Percentiles rank a stretch among this genome's conserved stretches.
These are phyloP conservation scores for Schwanniomyces vanrijiae DNA, from an alignment of 805 yeast genomes.

Conservation along the genomic window DNA sequence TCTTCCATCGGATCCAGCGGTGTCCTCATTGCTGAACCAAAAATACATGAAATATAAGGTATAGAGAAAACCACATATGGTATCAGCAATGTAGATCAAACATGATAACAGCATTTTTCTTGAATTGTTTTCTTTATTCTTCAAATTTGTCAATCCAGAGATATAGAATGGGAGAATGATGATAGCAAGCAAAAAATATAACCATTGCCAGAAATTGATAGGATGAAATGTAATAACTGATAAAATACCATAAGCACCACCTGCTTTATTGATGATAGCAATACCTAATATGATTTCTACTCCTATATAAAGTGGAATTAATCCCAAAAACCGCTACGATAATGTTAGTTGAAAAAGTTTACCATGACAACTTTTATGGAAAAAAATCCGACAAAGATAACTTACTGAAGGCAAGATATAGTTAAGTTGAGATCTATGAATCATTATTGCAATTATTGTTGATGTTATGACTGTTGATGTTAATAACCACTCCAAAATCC, in stretches of 20 bases:
- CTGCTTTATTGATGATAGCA: constrained; percentile 81
- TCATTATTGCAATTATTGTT: not conserved
- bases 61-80: constrained; percentile 63
- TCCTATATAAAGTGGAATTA: constrained; percentile 80
- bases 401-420: constrained; percentile 5
- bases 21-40: constrained; percentile 66
- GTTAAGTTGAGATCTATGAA: not conserved
- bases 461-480: not conserved
- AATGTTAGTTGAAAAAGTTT: not conserved
- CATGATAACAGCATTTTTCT: constrained; percentile 64
- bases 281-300: constrained; percentile 78
- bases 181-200: constrained; percentile 67
- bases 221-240: constrained; percentile 91
- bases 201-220: constrained; percentile 77
- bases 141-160: constrained; percentile 49
- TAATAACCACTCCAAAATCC: not conserved
- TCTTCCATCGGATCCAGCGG: not conserved
- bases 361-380: not conserved
- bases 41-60: constrained; percentile 70
- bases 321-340: constrained; percentile 58
- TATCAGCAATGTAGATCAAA: constrained; percentile 64
- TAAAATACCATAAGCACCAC: constrained; percentile 83
- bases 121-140: constrained; percentile 49
- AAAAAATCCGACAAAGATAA: not conserved
- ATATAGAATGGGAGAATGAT: constrained; percentile 63